A percentile compares a stretch with the other conserved stretches of the same genome.
phyloP scores from a whole-genome alignment of 306 rosid genomes.

The Cercis canadensis region DNA sequence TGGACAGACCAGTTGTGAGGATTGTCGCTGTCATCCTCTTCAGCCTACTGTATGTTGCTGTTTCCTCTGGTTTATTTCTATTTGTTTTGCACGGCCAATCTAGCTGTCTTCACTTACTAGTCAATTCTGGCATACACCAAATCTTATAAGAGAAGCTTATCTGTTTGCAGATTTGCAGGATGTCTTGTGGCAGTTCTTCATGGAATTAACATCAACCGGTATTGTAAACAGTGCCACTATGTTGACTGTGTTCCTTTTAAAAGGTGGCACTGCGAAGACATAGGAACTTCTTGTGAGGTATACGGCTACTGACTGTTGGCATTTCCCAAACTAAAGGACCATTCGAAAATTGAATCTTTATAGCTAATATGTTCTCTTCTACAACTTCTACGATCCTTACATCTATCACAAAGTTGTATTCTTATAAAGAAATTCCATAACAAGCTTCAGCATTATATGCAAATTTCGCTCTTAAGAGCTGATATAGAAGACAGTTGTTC shows the following conservation, averaged over 20 bases:
- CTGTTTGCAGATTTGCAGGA: constrained; percentile 71
- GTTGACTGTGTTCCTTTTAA: constrained; percentile 74
- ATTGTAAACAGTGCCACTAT: constrained; percentile 84
- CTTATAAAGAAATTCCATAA: background rate
- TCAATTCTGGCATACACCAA: constrained; percentile 35
- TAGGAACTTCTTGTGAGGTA: constrained; percentile 78
- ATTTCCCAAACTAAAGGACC: constrained; percentile 30
- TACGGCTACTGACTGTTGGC: constrained; percentile 29
- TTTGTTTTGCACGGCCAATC: constrained; percentile 20
- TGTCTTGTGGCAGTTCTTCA: constrained; percentile 68
- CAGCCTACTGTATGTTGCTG: constrained; percentile 64
- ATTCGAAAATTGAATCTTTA: background rate
- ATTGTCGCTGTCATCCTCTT: constrained; percentile 68
- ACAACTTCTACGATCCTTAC: constrained; percentile 12
- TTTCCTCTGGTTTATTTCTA: constrained; percentile 3
- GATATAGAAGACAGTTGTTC: background rate
- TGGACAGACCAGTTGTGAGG: constrained; percentile 69
- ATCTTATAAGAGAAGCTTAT: constrained; percentile 43
- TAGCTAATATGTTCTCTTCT: background rate
- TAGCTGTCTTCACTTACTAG: constrained; percentile 23
- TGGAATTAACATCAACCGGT: constrained; percentile 71
- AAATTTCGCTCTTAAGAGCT: background rate
- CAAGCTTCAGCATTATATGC: constrained; percentile 12
- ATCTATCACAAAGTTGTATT: constrained; percentile 19
- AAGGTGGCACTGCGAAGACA: constrained; percentile 78